Evolutionary conservation across 148 eudicot genomes (phyloP).

Genomic region (Silene conica): DNA sequence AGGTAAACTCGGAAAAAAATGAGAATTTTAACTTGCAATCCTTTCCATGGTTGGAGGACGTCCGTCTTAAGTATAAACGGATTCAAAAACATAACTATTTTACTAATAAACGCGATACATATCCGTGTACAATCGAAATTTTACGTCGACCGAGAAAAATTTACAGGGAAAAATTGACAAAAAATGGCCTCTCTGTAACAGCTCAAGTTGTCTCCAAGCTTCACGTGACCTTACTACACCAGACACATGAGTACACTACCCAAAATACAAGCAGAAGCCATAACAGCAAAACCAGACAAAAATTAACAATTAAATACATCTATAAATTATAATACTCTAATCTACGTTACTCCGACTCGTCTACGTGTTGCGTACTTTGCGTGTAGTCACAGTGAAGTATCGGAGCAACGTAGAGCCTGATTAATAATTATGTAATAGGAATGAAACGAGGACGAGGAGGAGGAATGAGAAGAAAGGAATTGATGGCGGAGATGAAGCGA

Average conservation of each 20-base stretch:
- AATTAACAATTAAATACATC: background rate
- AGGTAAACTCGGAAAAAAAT: no score
- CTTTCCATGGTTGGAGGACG: no score
- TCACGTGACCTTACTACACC: constrained; percentile 12
- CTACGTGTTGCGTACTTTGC: no score
- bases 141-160: background rate
- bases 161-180: constrained; percentile 1
- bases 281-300: background rate
- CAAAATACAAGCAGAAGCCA: background rate
- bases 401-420: background rate
- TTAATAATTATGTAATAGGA: background rate
- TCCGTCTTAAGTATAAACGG: no score
- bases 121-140: no score
- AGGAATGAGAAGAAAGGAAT: background rate
- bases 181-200: constrained; percentile 14
- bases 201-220: constrained; percentile 12
- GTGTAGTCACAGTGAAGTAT: background rate
- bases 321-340: background rate
- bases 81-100: no score
- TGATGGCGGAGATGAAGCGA: constrained; percentile 14
- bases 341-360: background rate
- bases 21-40: no score
- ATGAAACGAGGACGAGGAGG: constrained; percentile 20
- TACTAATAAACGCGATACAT: no score
- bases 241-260: background rate